Evolutionary conservation across 805 yeast genomes (phyloP), one percentile per base, ranked within the genome.

Genomic region (Tetrapisispora pingtungensis): DNA sequence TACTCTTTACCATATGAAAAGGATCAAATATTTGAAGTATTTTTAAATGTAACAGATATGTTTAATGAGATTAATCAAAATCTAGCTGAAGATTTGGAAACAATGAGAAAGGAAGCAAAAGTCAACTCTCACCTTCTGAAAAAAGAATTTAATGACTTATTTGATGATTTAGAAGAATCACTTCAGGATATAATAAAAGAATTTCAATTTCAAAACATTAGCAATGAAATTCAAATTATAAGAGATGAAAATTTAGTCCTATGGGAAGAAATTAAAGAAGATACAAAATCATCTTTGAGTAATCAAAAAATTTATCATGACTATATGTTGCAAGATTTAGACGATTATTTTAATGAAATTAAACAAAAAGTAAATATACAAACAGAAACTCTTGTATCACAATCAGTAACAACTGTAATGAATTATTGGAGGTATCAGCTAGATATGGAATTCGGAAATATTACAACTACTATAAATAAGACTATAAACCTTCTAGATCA

Each of bases 1-100:
- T 72, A 74, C 39, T 65, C 76, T 0, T 49, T 73, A 1, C 80
- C 80, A 0, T 74, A 57, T 51, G 76, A 75, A 46, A 75, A 75
- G 49, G 75, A 73, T 30, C 76, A 72, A 44, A 66, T 77, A 0
- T 46, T 76, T 40, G 55, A 61, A 12, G 51, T 75, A 32, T 77
- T 73, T 50, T 40, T 67, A 14, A 75, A 77, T 47, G 67, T 78
- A 10, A 75, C 81, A 0, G 56, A 55, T 4, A 43, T 57, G 34
- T 65, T 62, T 47, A 10, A n/a, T 19, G 49, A 50, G 10, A 47
- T 59, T 12, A 53, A 52, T 43, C 41, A 42, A 1, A 33, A 45
- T 27, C 35, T 57, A 42, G 42, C 34, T 5, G 14, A 42, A n/a
- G 41, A 50, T 18, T 34, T 52, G 12, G 35, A 48, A 10, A 41